Conservation (phyloP, 192 early-diverging fungal species). For the Anaeromyces robustus region DNA sequence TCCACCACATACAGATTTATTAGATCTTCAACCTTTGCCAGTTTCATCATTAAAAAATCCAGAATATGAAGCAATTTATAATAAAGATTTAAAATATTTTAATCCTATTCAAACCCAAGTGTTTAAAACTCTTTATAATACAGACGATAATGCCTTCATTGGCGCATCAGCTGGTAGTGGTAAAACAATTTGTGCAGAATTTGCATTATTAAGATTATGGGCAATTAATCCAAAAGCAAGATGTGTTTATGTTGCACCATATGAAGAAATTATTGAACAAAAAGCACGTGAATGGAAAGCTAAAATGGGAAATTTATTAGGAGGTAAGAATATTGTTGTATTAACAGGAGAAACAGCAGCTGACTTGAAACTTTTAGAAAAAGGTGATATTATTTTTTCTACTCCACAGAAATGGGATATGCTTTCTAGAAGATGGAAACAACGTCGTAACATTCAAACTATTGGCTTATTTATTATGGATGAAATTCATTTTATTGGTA, state of each 20-base stretch:
- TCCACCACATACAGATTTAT: slow-evolving; percentile 82
- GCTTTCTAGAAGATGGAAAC: slow-evolving; percentile 87
- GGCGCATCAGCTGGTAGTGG: slow-evolving; percentile 88
- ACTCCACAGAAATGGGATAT: slow-evolving; percentile 92
- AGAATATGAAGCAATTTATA: slow-evolving; percentile 56
- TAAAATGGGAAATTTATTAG: slow-evolving; percentile 63
- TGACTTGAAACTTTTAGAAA: slow-evolving; percentile 75
- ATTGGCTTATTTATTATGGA: slow-evolving; percentile 82
- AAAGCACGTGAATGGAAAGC: slow-evolving; percentile 66
- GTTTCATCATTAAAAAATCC: slow-evolving; percentile 60
- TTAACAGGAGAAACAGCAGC: slow-evolving; percentile 81
- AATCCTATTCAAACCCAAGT: slow-evolving; percentile 95
- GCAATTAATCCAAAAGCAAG: slow-evolving; percentile 34
- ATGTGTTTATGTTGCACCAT: slow-evolving; percentile 84
- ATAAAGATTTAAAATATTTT: slow-evolving; percentile 37
- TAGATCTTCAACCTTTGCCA: slow-evolving; percentile 83
- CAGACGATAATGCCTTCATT: slow-evolving; percentile 80
- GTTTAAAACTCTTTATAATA: slow-evolving; percentile 75
- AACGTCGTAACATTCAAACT: slow-evolving; percentile 81
- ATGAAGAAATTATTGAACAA: slow-evolving; percentile 61
- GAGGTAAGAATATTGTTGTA: slow-evolving; percentile 74
- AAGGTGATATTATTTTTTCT: slow-evolving; percentile 77
- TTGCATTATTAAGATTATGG: slow-evolving; percentile 86
- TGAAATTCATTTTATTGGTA: slow-evolving; percentile 86
- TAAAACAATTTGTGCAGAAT: slow-evolving; percentile 89